A percentile compares a stretch with the other conserved stretches of the same genome.
phyloP scores from a whole-genome alignment of 345 rosid genomes.

The Eucalyptus polybractea region DNA sequence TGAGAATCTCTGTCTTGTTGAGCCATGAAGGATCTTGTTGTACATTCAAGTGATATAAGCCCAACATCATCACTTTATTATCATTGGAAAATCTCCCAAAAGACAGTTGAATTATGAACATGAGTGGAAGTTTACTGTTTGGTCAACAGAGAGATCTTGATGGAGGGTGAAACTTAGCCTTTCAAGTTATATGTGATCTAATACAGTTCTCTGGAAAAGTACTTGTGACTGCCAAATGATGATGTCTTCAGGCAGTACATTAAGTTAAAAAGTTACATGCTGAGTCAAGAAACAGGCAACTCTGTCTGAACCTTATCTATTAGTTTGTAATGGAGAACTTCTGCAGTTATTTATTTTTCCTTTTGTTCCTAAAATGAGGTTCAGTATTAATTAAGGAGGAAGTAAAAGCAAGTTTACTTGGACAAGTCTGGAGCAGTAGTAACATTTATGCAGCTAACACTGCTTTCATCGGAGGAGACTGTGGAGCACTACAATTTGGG shows the following conservation, averaged over 20 bases:
- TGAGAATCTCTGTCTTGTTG: neutral
- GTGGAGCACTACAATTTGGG: neutral
- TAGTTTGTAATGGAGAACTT: neutral
- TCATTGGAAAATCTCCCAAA: neutral
- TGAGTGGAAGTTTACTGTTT: neutral
- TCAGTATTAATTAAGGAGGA: neutral
- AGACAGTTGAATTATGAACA: neutral
- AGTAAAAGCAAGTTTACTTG: neutral
- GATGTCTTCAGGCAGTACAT: neutral
- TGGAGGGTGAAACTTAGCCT: neutral
- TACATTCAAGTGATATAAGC: neutral
- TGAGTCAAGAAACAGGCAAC: neutral
- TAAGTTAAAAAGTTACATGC: neutral
- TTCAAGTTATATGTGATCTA: neutral
- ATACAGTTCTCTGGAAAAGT: neutral
- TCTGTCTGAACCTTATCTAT: neutral
- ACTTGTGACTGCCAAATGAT: neutral
- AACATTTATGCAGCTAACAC: neutral
- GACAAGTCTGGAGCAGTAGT: neutral
- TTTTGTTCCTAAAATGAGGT: neutral
- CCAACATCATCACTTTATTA: neutral
- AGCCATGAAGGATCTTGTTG: neutral
- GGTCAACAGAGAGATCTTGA: neutral
- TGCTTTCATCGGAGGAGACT: neutral
- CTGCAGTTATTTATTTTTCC: neutral